Evolutionary conservation across 2,329 filamentous ascomycete genomes (phyloP).

Genomic region (Alternaria arbusti): DNA sequence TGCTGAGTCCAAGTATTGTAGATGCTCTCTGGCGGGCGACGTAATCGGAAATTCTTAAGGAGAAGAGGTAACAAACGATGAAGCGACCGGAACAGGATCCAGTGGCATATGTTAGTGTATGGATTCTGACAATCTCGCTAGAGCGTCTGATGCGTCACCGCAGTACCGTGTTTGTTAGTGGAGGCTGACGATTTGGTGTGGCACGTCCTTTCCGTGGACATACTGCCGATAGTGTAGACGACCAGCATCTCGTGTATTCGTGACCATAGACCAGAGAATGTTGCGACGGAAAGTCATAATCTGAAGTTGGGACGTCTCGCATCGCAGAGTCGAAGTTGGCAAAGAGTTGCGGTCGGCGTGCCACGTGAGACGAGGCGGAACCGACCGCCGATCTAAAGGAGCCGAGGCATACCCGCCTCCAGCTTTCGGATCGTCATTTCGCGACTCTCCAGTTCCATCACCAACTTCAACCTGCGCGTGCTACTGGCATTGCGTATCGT

Average conservation of each 20-base stretch:
- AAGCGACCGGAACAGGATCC: background rate
- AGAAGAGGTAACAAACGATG: background rate
- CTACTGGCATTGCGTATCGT: slow-evolving; percentile 21
- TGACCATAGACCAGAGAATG: background rate
- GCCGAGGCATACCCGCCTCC: slow-evolving; percentile 25
- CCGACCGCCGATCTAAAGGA: slow-evolving; percentile 15
- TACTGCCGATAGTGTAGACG: background rate
- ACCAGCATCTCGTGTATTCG: background rate
- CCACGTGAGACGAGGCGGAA: slow-evolving; percentile 16
- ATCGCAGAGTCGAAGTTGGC: slow-evolving; percentile 8
- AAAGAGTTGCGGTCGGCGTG: slow-evolving; percentile 3
- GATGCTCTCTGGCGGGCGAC: background rate
- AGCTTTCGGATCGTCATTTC: slow-evolving; percentile 18
- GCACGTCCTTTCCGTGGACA: background rate
- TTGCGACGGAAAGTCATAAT: background rate
- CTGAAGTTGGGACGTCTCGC: background rate
- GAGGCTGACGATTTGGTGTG: background rate
- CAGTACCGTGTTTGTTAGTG: background rate
- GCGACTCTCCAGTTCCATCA: slow-evolving; percentile 19
- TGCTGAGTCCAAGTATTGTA: background rate
- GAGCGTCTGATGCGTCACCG: background rate
- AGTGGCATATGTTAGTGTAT: background rate
- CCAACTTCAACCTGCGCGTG: slow-evolving; percentile 15
- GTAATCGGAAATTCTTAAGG: background rate
- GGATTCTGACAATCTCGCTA: background rate